Conservation (phyloP, 345 rosid genomes). For the Physaria fendleri region DNA sequence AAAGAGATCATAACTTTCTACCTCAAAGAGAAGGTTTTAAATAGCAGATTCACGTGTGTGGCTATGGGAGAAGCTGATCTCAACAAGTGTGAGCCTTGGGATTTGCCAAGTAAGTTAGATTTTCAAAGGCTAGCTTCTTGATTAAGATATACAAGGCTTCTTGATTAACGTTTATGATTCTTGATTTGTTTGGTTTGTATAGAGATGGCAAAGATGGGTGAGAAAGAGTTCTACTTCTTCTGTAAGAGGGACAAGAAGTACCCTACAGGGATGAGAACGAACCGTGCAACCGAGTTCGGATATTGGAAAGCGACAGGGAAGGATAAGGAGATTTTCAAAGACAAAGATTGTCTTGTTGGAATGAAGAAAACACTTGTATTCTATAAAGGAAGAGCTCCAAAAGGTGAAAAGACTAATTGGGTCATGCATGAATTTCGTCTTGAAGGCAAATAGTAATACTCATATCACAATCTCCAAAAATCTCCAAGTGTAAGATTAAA, state of each 20-base stretch:
- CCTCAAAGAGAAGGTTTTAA: slow-evolving; percentile 60
- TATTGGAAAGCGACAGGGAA: slow-evolving; percentile 99
- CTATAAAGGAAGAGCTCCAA: slow-evolving; percentile 90
- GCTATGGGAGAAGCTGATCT: slow-evolving; percentile 89
- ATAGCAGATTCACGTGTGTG: slow-evolving; percentile 49
- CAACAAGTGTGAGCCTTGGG: slow-evolving; percentile 98
- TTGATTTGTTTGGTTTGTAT: not conserved
- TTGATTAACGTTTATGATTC: slow-evolving; percentile 12
- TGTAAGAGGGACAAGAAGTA: slow-evolving; percentile 89
- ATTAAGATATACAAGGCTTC: slow-evolving; percentile 11
- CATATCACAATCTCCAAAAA: slow-evolving; percentile 68
- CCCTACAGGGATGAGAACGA: slow-evolving; percentile 94
- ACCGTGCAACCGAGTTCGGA: slow-evolving; percentile 87
- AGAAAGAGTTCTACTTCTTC: slow-evolving; percentile 88
- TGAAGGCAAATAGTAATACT: slow-evolving; percentile 77
- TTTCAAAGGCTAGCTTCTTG: slow-evolving; percentile 15
- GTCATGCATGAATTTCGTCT: slow-evolving; percentile 96
- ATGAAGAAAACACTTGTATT: slow-evolving; percentile 99
- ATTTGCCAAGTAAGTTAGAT: slow-evolving; percentile 59
- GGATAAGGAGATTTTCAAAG: slow-evolving; percentile 73
- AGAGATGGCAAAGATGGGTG: slow-evolving; percentile 97
- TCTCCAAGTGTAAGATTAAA: slow-evolving; percentile 48
- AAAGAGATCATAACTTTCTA: slow-evolving; percentile 78
- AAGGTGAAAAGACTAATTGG: slow-evolving; percentile 93
- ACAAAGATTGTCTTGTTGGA: slow-evolving; percentile 60